A percentile compares a stretch with the other conserved stretches of the same genome.
phyloP scores from a whole-genome alignment of 441 rosid species.

The Gossypium trilobum region DNA sequence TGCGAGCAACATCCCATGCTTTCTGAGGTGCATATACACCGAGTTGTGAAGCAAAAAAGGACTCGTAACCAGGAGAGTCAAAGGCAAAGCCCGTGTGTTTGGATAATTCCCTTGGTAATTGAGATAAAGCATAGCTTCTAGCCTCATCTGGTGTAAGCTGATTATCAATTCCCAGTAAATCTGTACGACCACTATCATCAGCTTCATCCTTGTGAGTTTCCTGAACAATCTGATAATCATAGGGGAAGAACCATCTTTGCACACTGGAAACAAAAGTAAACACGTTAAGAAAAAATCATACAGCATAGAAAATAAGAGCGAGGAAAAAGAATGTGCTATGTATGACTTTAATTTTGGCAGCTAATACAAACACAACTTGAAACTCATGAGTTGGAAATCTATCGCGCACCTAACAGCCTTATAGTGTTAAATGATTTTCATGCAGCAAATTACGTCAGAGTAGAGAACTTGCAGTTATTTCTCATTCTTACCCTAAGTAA shows the following conservation, averaged over 20 bases:
- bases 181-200: conserved; percentile 43
- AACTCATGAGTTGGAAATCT: background rate
- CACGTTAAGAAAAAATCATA: background rate
- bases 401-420: background rate
- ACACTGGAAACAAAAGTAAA: conserved; percentile 33
- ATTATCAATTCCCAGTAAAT: conserved; percentile 43
- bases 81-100: conserved; percentile 93
- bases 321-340: background rate
- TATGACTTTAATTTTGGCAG: background rate
- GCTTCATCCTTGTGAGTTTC: conserved; percentile 73
- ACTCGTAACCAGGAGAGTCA: conserved; percentile 91
- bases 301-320: background rate
- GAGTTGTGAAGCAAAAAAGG: conserved; percentile 76
- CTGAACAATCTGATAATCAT: conserved; percentile 86
- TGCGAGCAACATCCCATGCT: conserved; percentile 95
- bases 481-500: conserved; percentile 64
- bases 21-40: conserved; percentile 81
- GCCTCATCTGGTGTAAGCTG: conserved; percentile 72
- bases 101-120: conserved; percentile 80
- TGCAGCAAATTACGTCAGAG: background rate
- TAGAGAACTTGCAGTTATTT: conserved; percentile 1
- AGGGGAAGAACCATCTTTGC: conserved; percentile 90
- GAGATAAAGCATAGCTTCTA: conserved; percentile 80
- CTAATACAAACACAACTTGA: background rate
- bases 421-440: background rate